Conservation (phyloP, 2,329 filamentous ascomycete species). For the Cladosporium colombiae region DNA sequence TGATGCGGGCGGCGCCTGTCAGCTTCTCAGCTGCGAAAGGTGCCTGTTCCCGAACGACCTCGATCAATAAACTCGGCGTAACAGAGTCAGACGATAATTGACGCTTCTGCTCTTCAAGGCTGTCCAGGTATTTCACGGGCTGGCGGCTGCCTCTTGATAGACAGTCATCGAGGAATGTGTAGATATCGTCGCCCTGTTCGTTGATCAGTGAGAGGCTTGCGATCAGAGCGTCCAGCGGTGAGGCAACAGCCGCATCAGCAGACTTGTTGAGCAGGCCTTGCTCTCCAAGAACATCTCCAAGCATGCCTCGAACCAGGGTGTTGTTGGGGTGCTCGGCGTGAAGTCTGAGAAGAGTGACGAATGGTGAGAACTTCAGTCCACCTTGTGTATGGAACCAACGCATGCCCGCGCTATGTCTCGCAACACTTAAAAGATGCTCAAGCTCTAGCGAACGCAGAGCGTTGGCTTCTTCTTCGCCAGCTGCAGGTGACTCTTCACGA, state of each 20-base stretch:
- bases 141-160: conserved; percentile 71
- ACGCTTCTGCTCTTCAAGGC: conserved; percentile 50
- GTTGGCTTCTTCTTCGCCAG: conserved; percentile 40
- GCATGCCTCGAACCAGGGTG: conserved; percentile 41
- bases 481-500: conserved; percentile 36
- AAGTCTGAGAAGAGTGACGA: conserved; percentile 68
- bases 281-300: conserved; percentile 58
- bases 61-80: conserved; percentile 63
- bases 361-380: conserved; percentile 65
- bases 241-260: conserved; percentile 31
- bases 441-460: conserved; percentile 71
- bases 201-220: conserved; percentile 43
- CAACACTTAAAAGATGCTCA: conserved; percentile 78
- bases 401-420: conserved; percentile 78
- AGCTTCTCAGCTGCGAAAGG: conserved; percentile 53
- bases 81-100: neutral
- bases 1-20: neutral
- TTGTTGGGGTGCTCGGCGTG: conserved; percentile 43
- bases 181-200: conserved; percentile 47
- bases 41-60: conserved; percentile 76
- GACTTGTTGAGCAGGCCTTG: conserved; percentile 62
- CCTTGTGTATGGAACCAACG: conserved; percentile 81
- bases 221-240: conserved; percentile 47
- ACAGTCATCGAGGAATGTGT: conserved; percentile 80
- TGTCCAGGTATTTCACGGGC: conserved; percentile 81